Conservation (phyloP, 2,329 filamentous ascomycete species). For the Xylaria polymorpha region DNA sequence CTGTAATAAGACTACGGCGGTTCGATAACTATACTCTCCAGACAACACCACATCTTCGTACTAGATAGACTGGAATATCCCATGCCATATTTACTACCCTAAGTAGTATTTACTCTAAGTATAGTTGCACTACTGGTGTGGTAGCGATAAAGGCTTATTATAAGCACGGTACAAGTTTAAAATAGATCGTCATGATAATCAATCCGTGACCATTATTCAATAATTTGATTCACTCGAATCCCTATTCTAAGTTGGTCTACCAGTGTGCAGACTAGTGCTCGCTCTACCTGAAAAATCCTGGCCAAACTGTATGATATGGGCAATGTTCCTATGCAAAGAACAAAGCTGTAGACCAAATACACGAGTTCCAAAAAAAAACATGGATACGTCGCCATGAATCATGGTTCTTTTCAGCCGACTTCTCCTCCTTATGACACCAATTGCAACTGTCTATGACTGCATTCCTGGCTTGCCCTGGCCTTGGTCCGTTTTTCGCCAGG, state of each 20-base stretch:
- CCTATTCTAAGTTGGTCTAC: constrained; percentile 1
- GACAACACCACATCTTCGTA: not conserved
- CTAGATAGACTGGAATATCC: not conserved
- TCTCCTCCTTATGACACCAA: not conserved
- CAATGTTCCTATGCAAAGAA: not conserved
- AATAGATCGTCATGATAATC: not conserved
- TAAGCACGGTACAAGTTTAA: not conserved
- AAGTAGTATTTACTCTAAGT: not conserved
- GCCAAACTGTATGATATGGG: constrained; percentile 8
- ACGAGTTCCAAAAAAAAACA: not conserved
- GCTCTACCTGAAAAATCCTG: constrained; percentile 6
- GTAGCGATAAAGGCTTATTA: not conserved
- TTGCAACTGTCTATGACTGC: not conserved
- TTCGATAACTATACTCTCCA: not conserved
- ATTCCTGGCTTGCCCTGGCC: not conserved
- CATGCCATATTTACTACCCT: not conserved
- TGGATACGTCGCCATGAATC: not conserved
- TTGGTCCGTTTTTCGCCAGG: not conserved
- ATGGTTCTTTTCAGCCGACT: not conserved
- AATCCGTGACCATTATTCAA: constrained; percentile 3
- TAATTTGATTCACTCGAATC: constrained; percentile 11
- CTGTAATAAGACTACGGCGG: not conserved
- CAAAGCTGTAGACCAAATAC: not conserved
- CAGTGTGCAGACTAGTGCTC: constrained; percentile 1
- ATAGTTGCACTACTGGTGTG: not conserved